These are phyloP conservation scores for Emericellopsis cladophorae DNA, from an alignment of 2,329 filamentous ascomycete species.

Conservation along the genomic window DNA sequence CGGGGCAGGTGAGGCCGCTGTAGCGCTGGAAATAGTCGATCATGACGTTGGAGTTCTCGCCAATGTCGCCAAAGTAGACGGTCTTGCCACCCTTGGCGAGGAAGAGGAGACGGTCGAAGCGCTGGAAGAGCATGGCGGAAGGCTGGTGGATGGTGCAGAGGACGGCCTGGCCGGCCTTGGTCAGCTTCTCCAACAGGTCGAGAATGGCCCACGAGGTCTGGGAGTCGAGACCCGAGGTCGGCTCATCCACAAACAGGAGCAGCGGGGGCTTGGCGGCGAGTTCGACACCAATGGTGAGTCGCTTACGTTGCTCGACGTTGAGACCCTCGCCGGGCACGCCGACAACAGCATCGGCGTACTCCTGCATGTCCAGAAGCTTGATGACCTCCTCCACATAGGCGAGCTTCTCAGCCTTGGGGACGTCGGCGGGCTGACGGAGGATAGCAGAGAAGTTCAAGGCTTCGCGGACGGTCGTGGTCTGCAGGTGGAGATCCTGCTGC, in stretches of 20 bases:
- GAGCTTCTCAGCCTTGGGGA: conserved; percentile 65
- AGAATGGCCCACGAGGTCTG: conserved; percentile 91
- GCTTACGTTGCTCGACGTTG: conserved; percentile 58
- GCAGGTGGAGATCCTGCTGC: conserved; percentile 6
- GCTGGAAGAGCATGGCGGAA: conserved; percentile 89
- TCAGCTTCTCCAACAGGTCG: conserved; percentile 77
- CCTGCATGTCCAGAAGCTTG: conserved; percentile 77
- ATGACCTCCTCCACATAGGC: conserved; percentile 87
- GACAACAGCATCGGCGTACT: conserved; percentile 81
- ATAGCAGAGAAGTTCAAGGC: conserved; percentile 77
- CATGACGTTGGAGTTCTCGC: conserved; percentile 33
- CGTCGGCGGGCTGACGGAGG: conserved; percentile 67
- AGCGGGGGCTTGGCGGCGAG: conserved; percentile 83
- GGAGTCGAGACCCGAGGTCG: conserved; percentile 76
- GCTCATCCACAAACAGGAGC: conserved; percentile 87
- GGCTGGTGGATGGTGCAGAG: conserved; percentile 97
- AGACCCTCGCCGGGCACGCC: conserved; percentile 82
- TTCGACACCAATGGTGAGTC: conserved; percentile 91
- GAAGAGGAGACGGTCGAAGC: conserved; percentile 74
- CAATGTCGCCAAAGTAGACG: conserved; percentile 74
- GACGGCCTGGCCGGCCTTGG: conserved; percentile 80
- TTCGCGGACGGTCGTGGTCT: conserved; percentile 41
- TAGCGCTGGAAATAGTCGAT: conserved; percentile 47
- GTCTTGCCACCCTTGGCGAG: conserved; percentile 63
- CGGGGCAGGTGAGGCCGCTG: conserved; percentile 37